A percentile compares a stretch with the other conserved stretches of the same genome.
phyloP scores from a whole-genome alignment of 257 asterid species.

The Forsythia viridissima region DNA sequence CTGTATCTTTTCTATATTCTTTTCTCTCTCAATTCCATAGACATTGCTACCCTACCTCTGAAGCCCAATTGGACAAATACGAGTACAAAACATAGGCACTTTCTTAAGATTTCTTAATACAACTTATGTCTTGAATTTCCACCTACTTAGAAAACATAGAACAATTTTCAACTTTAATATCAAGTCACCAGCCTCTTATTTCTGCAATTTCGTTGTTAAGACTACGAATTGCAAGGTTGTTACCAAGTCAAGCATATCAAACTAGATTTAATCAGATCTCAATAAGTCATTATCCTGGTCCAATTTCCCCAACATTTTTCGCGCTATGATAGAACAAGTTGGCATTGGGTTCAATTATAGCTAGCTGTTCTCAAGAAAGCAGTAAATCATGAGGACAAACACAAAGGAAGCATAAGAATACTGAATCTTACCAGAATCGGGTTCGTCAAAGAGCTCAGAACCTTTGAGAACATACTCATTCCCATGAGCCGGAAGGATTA shows the following conservation, averaged over 20 bases:
- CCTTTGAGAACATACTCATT: slow-evolving; percentile 95
- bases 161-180: not conserved
- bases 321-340: not conserved
- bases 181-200: not conserved
- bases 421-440: slow-evolving; percentile 45
- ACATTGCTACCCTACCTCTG: not conserved
- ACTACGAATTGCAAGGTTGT: slow-evolving; percentile 9
- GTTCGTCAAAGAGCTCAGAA: slow-evolving; percentile 83
- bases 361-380: not conserved
- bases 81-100: not conserved
- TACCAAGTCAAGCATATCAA: slow-evolving; percentile 7
- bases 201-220: not conserved
- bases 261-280: not conserved
- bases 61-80: not conserved
- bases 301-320: not conserved
- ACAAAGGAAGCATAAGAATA: not conserved
- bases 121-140: not conserved
- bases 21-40: not conserved
- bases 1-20: not conserved
- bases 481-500: slow-evolving; percentile 86
- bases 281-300: not conserved
- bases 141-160: not conserved
- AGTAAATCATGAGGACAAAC: not conserved
- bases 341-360: not conserved
- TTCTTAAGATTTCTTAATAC: not conserved